Base-by-base conservation (phyloP, 225 moss, liverwort and hornwort genomes). In the Marchantia polymorpha region DNA sequence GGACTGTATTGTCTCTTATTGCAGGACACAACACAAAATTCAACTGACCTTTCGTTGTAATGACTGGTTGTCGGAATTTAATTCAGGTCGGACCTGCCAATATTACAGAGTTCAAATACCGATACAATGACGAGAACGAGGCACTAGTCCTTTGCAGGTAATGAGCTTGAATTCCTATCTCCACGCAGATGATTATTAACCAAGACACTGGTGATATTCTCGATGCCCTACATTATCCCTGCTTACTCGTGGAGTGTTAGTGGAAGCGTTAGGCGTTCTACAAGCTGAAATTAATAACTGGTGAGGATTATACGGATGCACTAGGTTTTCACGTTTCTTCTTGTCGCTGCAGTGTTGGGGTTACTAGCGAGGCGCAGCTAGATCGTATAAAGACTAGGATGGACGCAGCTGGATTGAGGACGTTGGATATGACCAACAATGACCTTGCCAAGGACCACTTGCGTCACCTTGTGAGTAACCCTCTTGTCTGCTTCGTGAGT, bases 401-500 rank as follows among this genome's bases (percentile, higher is more conserved):
- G 86, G 80, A 81, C 15, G 83, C 77, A 53, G 90, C 89, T 7
- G 82, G 86, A 5, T 75, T 97, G 67, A 88, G 88, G 60, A 97
- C 94, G 12, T 81, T 93, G 74, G 94, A 94, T 82, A 81, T 97
- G 86, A 92, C 92, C 7, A 85, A 97, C 79, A 97, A 97, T 79
- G 94, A 94, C 68, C 92, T 97, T 79, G 94, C 93, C 12, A 94
- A 97, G 83, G 97, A 97, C 83, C 97, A 97, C 75, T 75, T 97
- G 56, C 90, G 93, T 13, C 92, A 97, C 78, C 83, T 97, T 63
- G 90, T 90, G 29, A 49, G 77, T 52, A 66, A 23, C 25, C 52
- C 11, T 48, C 30, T 30, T 25, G 6, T 49, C 63, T 50, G 22
- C 49, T 63, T 25, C 26, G 27, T 72, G 14, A 59, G 5, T 46